Evolutionary conservation across 495 filamentous ascomycete genomes (phyloP).

Genomic region (Penicillium arizonense): DNA sequence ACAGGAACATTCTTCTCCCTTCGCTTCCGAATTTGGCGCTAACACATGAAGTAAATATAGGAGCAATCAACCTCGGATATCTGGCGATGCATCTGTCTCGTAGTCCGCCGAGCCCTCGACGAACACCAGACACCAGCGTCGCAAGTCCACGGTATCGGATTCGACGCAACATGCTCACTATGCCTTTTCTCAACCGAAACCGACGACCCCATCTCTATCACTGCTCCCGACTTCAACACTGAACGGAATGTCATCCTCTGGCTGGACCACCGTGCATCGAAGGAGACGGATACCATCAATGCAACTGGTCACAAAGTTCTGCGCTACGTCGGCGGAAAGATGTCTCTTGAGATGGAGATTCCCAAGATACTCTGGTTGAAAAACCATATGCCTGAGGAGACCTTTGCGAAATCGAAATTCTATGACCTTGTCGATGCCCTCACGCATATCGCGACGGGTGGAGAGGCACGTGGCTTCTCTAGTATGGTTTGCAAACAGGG

Average conservation of each 20-base stretch:
- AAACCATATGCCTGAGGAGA: conserved; percentile 79
- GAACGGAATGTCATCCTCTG: conserved; percentile 81
- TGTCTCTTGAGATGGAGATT: conserved; percentile 95
- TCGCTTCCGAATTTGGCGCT: no score
- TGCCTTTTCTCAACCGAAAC: conserved; percentile 77
- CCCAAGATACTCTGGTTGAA: conserved; percentile 91
- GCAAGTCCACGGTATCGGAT: conserved; percentile 74
- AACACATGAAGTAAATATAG: conserved; percentile 30
- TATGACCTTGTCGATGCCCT: conserved; percentile 83
- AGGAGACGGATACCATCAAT: conserved; percentile 82
- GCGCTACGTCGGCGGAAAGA: conserved; percentile 82
- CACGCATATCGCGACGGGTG: conserved; percentile 85
- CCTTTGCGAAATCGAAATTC: conserved; percentile 82
- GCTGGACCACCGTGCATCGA: conserved; percentile 79
- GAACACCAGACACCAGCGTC: conserved; percentile 64
- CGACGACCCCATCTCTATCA: conserved; percentile 76
- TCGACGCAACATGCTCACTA: conserved; percentile 91
- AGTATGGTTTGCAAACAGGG: conserved; percentile 88
- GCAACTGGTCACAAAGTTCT: conserved; percentile 77
- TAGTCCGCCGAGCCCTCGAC: conserved; percentile 64
- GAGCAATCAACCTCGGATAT: conserved; percentile 93
- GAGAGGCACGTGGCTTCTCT: conserved; percentile 78
- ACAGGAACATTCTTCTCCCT: background rate
- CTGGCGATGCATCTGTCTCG: conserved; percentile 77
- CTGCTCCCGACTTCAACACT: conserved; percentile 70